Percentiles rank a stretch among this genome's conserved stretches.
phyloP scores from a whole-genome alignment of 2,329 filamentous ascomycete genomes.

The Cercospora beticola region DNA sequence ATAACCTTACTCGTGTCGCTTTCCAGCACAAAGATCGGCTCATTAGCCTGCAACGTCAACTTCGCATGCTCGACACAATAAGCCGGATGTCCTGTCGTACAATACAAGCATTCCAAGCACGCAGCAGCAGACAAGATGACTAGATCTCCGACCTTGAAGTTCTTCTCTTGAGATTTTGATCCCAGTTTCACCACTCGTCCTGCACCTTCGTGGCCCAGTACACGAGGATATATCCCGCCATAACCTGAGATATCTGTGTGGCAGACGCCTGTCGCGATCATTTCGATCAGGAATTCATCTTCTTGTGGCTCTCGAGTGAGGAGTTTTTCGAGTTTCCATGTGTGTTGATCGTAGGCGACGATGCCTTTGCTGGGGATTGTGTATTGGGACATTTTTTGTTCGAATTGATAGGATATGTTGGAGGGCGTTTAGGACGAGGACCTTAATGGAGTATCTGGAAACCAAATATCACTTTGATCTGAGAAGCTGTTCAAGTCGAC shows the following conservation, averaged over 20 bases:
- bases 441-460: slow-evolving; percentile 7
- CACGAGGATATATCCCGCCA: slow-evolving; percentile 28
- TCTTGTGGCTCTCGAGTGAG: slow-evolving; percentile 25
- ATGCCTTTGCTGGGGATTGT: slow-evolving; percentile 31
- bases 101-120: slow-evolving; percentile 47
- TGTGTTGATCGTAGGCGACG: slow-evolving; percentile 32
- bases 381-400: slow-evolving; percentile 19
- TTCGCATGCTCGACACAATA: slow-evolving; percentile 48
- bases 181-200: slow-evolving; percentile 26
- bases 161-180: slow-evolving; percentile 12
- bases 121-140: slow-evolving; percentile 47
- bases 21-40: slow-evolving; percentile 26
- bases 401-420: background rate
- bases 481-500: background rate
- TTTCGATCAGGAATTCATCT: slow-evolving; percentile 52
- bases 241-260: slow-evolving; percentile 47
- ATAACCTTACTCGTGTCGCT: slow-evolving; percentile 22
- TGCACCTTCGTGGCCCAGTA: slow-evolving; percentile 32
- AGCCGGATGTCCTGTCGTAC: slow-evolving; percentile 45
- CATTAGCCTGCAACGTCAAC: slow-evolving; percentile 31
- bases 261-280: slow-evolving; percentile 54
- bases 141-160: slow-evolving; percentile 39
- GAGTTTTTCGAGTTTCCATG: slow-evolving; percentile 26
- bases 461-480: background rate
- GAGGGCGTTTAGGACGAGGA: background rate